Base-by-base conservation (phyloP, 129 eudicot genomes). In the Saussurea involucrata region DNA sequence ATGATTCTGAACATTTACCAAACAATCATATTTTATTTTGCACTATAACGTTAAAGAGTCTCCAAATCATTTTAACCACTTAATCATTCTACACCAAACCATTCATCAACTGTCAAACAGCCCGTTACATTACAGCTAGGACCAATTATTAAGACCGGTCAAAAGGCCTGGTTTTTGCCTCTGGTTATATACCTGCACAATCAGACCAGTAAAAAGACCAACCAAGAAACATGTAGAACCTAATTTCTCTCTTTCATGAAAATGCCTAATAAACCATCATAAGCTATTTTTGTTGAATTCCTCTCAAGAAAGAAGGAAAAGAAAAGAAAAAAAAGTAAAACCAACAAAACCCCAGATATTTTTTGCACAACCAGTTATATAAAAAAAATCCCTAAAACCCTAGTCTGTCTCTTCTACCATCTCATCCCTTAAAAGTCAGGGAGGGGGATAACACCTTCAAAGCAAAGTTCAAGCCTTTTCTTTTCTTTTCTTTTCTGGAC, bases 301-400 rank as follows among this genome's bases (percentile, higher is more conserved):
- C 76, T 72, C 60, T 73, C 83, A 68, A 80, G 69, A 71, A 18
- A 21, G 12, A 18, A 53, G 25, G 27, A 60, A 60, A 60, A 60
- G 13, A 60, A 60, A 71, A 11, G n/a, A 73, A 8, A 72, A 13
- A 81, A 42, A 40, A 67, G 32, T 53, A 83, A 86, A 86, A 79
- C 87, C 81, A 80, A 69, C 79, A 77, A 80, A 82, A 80, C 46
- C 75, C 86, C 84, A 83, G 73, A 90, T 80, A 60, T 80, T 80
- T 22, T 66, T 75, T 86, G 81, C 83, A 85, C 76, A 85, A 49
- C 58, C 70, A 80, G 75, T 71, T 34, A 71, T 79, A n/a, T n/a
- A n/a, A n/a, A n/a, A n/a, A n/a, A 79, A 81, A 70, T 75, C 72
- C 78, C 72, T 42, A 71, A 40, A 80, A 80, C 79, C 77, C 77